Evolutionary conservation across 2,329 filamentous ascomycete species (phyloP).

Genomic region (Myriosclerotinia duriaeana): DNA sequence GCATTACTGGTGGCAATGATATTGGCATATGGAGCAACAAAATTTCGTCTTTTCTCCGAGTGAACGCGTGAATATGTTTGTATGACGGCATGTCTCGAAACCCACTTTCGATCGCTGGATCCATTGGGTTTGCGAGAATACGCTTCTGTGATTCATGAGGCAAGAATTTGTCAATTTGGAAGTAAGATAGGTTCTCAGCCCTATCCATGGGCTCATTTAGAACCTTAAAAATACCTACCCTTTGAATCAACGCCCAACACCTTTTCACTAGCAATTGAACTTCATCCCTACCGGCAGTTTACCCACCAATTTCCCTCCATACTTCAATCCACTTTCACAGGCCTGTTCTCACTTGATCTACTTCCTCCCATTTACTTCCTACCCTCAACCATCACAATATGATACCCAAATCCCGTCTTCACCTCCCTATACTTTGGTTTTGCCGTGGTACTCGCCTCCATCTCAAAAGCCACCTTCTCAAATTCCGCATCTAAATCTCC

Average conservation of each 20-base stretch:
- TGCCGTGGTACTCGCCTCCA: conserved; percentile 64
- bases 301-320: not conserved
- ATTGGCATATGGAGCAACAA: conserved; percentile 37
- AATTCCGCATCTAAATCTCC: conserved; percentile 67
- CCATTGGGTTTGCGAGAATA: not conserved
- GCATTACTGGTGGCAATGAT: conserved; percentile 38
- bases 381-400: conserved; percentile 70
- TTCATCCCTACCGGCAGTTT: not conserved
- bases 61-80: conserved; percentile 16
- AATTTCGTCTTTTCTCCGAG: not conserved
- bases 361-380: conserved; percentile 35
- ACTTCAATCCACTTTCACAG: not conserved
- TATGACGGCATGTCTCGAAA: not conserved
- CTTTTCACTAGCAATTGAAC: not conserved
- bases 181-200: conserved; percentile 6
- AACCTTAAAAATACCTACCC: not conserved
- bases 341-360: not conserved
- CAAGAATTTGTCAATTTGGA: not conserved
- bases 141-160: not conserved
- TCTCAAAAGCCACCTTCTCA: conserved; percentile 68
- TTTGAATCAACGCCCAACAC: not conserved
- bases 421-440: conserved; percentile 67
- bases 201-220: conserved; percentile 11
- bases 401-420: conserved; percentile 75
- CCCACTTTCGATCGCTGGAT: not conserved